A percentile compares a stretch with the other conserved stretches of the same genome.
phyloP scores from a whole-genome alignment of 2,329 filamentous ascomycete species.

The Chlorencoelia australis region DNA sequence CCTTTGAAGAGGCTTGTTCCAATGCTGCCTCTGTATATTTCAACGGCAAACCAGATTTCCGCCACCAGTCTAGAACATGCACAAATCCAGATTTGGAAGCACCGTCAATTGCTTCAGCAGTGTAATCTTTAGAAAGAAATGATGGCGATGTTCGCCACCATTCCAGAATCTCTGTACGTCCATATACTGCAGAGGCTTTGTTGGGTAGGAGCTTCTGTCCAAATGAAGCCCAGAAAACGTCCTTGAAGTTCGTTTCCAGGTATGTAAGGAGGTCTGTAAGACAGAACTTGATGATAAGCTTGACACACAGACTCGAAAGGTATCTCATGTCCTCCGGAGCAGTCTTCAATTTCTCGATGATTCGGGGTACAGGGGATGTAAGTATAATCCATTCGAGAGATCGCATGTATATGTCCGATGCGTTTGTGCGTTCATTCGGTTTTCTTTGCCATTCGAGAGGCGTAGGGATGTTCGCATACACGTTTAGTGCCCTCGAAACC shows the following conservation, averaged over 20 bases:
- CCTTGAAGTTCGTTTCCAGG: constrained; percentile 53
- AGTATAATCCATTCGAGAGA: constrained; percentile 81
- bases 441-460: constrained; percentile 62
- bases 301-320: constrained; percentile 72
- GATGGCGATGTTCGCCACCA: constrained; percentile 83
- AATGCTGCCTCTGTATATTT: constrained; percentile 81
- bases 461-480: constrained; percentile 67
- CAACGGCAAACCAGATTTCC: constrained; percentile 65
- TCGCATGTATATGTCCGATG: constrained; percentile 61
- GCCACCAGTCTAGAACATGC: constrained; percentile 87
- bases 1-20: constrained; percentile 77
- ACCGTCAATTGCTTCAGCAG: constrained; percentile 67
- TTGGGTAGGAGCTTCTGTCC: constrained; percentile 73
- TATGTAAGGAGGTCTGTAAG: constrained; percentile 70
- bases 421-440: constrained; percentile 50
- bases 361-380: constrained; percentile 56
- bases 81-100: constrained; percentile 80
- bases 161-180: constrained; percentile 72
- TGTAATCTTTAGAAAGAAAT: constrained; percentile 77
- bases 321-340: constrained; percentile 60
- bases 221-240: constrained; percentile 81
- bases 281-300: constrained; percentile 85
- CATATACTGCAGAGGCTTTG: constrained; percentile 80
- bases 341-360: constrained; percentile 63
- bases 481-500: constrained; percentile 66